Percentiles rank a stretch among this genome's conserved stretches.
These are phyloP conservation scores for Boletus reticulatus DNA, from an alignment of 768 basidiomycete species.

Conservation along the genomic window DNA sequence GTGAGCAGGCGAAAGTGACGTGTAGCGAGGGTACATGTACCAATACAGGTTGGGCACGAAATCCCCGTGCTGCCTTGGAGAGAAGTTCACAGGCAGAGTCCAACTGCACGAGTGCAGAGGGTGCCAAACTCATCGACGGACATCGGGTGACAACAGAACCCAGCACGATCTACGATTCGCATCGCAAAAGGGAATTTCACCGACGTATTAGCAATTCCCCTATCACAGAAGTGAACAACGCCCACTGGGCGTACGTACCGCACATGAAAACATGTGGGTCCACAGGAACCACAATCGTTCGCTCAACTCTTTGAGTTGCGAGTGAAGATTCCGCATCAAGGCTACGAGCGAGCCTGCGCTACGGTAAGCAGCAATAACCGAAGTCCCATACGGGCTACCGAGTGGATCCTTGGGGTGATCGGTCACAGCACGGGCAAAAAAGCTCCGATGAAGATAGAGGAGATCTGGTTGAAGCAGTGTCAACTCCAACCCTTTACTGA, in stretches of 20 bases:
- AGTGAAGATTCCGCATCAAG: constrained; percentile 65
- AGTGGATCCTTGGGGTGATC: constrained; percentile 74
- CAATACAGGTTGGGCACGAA: constrained; percentile 62
- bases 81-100: constrained; percentile 76
- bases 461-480: constrained; percentile 44
- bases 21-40: constrained; percentile 34
- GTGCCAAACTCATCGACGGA: constrained; percentile 75
- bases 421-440: constrained; percentile 70
- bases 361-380: constrained; percentile 71
- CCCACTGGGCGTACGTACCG: constrained; percentile 40
- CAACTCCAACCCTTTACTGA: constrained; percentile 2
- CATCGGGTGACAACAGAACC: constrained; percentile 77
- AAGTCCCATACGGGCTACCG: constrained; percentile 69
- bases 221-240: constrained; percentile 8
- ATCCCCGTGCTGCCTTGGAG: constrained; percentile 63
- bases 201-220: constrained; percentile 11
- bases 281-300: constrained; percentile 61
- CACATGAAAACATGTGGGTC: constrained; percentile 56
- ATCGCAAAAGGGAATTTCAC: constrained; percentile 6
- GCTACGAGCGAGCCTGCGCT: constrained; percentile 71
- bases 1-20: constrained; percentile 10
- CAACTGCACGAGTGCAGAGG: constrained; percentile 69
- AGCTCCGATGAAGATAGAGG: constrained; percentile 68
- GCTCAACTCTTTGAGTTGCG: constrained; percentile 59
- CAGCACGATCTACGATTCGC: constrained; percentile 49